Conservation (phyloP, 768 basidiomycete species). For the Auricularia sp. region DNA sequence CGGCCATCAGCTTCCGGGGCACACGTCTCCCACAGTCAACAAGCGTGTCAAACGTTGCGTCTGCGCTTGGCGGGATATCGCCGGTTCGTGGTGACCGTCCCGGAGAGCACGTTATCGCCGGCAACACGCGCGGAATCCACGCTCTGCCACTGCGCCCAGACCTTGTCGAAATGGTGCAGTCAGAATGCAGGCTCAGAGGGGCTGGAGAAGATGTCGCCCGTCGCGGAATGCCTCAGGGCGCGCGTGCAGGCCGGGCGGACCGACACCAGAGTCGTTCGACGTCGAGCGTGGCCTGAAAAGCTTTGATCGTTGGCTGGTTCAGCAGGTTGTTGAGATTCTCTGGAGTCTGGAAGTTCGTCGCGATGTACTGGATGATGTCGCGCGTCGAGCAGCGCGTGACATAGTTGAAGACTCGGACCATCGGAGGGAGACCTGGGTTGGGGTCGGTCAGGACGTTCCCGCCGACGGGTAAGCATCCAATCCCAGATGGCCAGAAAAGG, state of each 20-base stretch:
- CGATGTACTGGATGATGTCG: neutral
- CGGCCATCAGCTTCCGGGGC: no score
- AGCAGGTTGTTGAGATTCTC: neutral
- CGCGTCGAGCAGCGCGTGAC: neutral
- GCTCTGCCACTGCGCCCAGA: neutral
- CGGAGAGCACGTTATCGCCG: neutral
- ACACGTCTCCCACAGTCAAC: neutral
- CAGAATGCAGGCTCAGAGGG: neutral
- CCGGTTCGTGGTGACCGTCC: neutral
- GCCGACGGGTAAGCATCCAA: neutral
- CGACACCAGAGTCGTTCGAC: neutral
- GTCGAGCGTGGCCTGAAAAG: neutral
- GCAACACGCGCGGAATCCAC: neutral
- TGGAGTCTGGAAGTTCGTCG: neutral
- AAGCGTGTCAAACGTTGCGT: neutral
- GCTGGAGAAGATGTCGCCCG: neutral
- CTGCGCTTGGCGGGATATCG: neutral
- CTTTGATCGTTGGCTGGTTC: neutral
- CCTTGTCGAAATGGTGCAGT: neutral
- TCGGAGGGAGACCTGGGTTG: neutral
- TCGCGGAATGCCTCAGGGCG: no score
- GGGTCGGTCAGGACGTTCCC: neutral
- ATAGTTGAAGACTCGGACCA: neutral
- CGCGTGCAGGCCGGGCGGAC: neutral
- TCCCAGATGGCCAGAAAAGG: neutral